Evolutionary conservation across 2,329 filamentous ascomycete species (phyloP).

Genomic region (Epichloe hybrida): DNA sequence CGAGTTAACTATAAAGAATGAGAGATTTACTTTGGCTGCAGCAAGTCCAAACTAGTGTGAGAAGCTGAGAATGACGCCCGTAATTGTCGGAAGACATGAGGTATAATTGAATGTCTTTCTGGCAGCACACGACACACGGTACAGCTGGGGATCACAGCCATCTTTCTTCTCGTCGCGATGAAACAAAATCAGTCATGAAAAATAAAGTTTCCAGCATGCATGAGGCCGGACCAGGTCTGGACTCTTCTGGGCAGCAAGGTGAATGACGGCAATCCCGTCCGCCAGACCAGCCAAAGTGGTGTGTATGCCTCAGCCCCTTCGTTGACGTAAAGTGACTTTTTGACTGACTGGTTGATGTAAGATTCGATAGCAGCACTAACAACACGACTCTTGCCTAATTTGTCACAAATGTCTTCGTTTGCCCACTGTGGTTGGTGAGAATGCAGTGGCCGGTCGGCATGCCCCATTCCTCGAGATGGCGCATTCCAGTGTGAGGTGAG

Average conservation of each 20-base stretch:
- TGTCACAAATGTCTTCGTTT: neutral
- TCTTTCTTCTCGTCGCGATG: neutral
- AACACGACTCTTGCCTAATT: neutral
- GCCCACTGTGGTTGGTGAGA: neutral
- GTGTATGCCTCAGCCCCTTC: neutral
- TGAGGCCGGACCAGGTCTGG: neutral
- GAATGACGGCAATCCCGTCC: neutral
- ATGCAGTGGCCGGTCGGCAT: neutral
- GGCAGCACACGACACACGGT: too few relatives aligned
- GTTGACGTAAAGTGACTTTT: neutral
- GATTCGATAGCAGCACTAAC: too few relatives aligned
- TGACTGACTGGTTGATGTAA: neutral
- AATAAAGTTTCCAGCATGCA: neutral
- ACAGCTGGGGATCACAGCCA: too few relatives aligned
- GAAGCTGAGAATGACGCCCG: too few relatives aligned
- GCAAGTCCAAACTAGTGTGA: too few relatives aligned
- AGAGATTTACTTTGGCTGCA: too few relatives aligned
- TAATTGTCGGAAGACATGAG: too few relatives aligned
- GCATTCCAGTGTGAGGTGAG: constrained; percentile 4
- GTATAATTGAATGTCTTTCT: too few relatives aligned
- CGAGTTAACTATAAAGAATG: too few relatives aligned
- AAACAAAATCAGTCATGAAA: neutral
- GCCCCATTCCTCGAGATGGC: constrained; percentile 1
- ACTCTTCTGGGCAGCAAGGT: neutral
- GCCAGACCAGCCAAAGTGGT: neutral